phyloP scores from a whole-genome alignment of 768 basidiomycete genomes.

The Leccinum broughii region DNA sequence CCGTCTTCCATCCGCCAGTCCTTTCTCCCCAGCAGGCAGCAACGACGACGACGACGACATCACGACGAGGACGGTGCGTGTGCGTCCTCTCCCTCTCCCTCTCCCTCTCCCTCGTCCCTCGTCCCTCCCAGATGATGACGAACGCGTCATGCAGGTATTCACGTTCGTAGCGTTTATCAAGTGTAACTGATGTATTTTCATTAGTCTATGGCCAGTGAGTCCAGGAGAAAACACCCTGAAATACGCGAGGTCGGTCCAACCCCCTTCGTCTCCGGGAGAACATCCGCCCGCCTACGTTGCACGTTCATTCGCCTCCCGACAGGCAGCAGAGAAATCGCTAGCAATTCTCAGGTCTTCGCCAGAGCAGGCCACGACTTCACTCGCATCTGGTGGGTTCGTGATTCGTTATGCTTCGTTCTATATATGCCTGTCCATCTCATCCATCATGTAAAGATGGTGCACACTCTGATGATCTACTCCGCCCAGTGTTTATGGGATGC shows the following conservation, averaged over 20 bases:
- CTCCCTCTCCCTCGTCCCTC: too few relatives aligned
- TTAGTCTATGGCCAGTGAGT: conserved; percentile 86
- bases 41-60: too few relatives aligned
- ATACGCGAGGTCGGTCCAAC: conserved; percentile 76
- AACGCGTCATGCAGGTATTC: conserved; percentile 48
- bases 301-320: neutral
- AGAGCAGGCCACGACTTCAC: conserved; percentile 68
- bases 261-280: neutral
- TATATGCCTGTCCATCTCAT: neutral
- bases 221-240: conserved; percentile 85
- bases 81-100: too few relatives aligned
- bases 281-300: conserved; percentile 7
- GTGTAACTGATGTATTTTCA: conserved; percentile 6
- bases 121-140: too few relatives aligned
- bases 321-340: conserved; percentile 89
- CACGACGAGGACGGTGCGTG: too few relatives aligned
- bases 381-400: conserved; percentile 66
- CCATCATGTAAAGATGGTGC: conserved; percentile 55
- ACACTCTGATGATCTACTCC: conserved; percentile 77
- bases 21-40: too few relatives aligned
- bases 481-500: conserved; percentile 92
- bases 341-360: conserved; percentile 79
- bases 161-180: neutral
- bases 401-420: neutral
- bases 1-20: too few relatives aligned